Percentiles rank a stretch among this genome's conserved stretches.
Conservation (phyloP, 1,284 basidiomycete genomes). For the Ceratobasidium sp. region DNA sequence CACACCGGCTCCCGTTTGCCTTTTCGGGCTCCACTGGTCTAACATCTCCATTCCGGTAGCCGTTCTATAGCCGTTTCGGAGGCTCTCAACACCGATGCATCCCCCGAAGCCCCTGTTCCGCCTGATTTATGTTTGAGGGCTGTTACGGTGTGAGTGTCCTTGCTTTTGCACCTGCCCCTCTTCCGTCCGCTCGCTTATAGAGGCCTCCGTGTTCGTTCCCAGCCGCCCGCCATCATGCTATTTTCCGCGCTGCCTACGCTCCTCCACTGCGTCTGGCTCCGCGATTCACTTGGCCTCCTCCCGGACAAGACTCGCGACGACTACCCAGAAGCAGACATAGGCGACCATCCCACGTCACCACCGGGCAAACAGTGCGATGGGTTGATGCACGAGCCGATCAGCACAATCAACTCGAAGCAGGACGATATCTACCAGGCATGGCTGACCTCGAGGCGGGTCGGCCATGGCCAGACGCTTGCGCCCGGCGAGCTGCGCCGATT, state of each 20-base stretch:
- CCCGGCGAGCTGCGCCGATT: slow-evolving; percentile 76
- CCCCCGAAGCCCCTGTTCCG: slow-evolving; percentile 36
- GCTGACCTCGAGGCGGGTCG: slow-evolving; percentile 35
- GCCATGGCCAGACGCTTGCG: slow-evolving; percentile 58
- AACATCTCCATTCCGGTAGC: slow-evolving; percentile 32
- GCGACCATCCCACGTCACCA: background rate
- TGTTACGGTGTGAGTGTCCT: slow-evolving; percentile 23
- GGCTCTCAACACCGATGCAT: slow-evolving; percentile 44
- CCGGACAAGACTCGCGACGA: slow-evolving; percentile 24
- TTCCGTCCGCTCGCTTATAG: slow-evolving; percentile 33
- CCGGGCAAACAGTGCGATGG: slow-evolving; percentile 11
- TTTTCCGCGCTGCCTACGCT: slow-evolving; percentile 45
- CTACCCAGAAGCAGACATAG: slow-evolving; percentile 10
- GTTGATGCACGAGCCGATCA: slow-evolving; percentile 22
- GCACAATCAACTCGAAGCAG: slow-evolving; percentile 37
- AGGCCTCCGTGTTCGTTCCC: slow-evolving; percentile 31
- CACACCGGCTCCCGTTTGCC: slow-evolving; percentile 32
- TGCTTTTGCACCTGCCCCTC: slow-evolving; percentile 24
- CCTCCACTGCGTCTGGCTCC: slow-evolving; percentile 42
- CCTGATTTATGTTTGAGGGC: slow-evolving; percentile 41
- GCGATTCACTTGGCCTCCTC: slow-evolving; percentile 25
- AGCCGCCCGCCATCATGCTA: slow-evolving; percentile 39
- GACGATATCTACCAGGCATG: slow-evolving; percentile 43
- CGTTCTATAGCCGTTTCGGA: slow-evolving; percentile 42
- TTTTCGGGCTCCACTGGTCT: slow-evolving; percentile 31